These are phyloP conservation scores for Avicennia marina DNA, from an alignment of 257 asterid genomes.

Conservation along the genomic window DNA sequence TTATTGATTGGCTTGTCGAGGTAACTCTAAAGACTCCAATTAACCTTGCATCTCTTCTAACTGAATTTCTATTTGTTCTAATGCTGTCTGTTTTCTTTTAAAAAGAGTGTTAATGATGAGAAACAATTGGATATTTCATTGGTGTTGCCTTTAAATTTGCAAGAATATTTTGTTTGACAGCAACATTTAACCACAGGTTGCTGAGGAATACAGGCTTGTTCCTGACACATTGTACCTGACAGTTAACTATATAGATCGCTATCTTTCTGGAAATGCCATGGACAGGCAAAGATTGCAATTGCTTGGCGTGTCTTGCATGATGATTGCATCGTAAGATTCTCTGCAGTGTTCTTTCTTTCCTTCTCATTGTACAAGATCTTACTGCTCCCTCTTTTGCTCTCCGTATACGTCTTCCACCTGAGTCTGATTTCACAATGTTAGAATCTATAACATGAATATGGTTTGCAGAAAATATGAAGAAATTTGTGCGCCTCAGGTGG, in stretches of 20 bases:
- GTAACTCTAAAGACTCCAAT: slow-evolving; percentile 23
- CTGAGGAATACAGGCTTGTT: slow-evolving; percentile 87
- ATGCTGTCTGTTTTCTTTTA: neutral
- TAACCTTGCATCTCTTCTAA: neutral
- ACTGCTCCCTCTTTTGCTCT: neutral
- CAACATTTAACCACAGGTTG: slow-evolving; percentile 39
- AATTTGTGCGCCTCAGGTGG: slow-evolving; percentile 84
- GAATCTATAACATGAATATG: slow-evolving; percentile 2
- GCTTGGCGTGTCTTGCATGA: slow-evolving; percentile 94
- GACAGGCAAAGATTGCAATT: slow-evolving; percentile 73
- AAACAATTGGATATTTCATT: neutral
- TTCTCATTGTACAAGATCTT: neutral
- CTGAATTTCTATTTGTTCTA: neutral
- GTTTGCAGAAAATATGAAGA: slow-evolving; percentile 83
- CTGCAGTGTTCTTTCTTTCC: neutral
- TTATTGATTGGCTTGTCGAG: slow-evolving; percentile 84
- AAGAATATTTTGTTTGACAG: slow-evolving; percentile 6
- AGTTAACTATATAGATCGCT: slow-evolving; percentile 85
- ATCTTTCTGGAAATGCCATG: slow-evolving; percentile 85
- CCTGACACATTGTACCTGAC: slow-evolving; percentile 83
- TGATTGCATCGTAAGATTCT: slow-evolving; percentile 87
- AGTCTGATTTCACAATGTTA: neutral
- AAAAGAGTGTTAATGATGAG: neutral
- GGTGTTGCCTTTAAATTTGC: neutral
- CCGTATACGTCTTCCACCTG: neutral